A percentile compares a stretch with the other conserved stretches of the same genome.
These are phyloP conservation scores for Myotisia sp. DNA, from an alignment of 2,329 filamentous ascomycete species.

Conservation along the genomic window DNA sequence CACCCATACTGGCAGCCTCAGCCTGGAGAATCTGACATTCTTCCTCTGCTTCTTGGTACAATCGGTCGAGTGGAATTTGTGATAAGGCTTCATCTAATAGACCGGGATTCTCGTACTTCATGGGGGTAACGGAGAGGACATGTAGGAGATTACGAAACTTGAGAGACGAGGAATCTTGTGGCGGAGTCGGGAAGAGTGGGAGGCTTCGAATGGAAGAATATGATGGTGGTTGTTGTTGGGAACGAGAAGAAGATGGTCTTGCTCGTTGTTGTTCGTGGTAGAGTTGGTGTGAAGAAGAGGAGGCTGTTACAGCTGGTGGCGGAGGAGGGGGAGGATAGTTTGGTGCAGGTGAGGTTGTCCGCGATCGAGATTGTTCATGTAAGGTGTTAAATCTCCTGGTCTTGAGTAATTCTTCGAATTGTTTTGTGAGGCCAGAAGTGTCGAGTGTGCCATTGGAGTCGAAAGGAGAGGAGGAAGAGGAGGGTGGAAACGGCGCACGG, in stretches of 20 bases:
- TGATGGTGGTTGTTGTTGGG: conserved; percentile 36
- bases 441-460: conserved; percentile 39
- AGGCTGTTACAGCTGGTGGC: conserved; percentile 15
- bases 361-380: conserved; percentile 47
- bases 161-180: conserved; percentile 54
- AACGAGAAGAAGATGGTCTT: conserved; percentile 23
- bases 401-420: conserved; percentile 76
- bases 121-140: conserved; percentile 73
- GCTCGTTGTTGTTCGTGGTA: too few relatives aligned
- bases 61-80: conserved; percentile 72
- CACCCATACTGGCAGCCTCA: conserved; percentile 73
- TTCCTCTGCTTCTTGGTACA: conserved; percentile 89
- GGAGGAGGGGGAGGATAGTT: neutral
- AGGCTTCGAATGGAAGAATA: conserved; percentile 50
- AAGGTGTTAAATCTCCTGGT: conserved; percentile 79
- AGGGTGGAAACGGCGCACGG: conserved; percentile 2
- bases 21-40: conserved; percentile 78
- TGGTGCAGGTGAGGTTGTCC: conserved; percentile 42
- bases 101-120: conserved; percentile 92
- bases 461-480: conserved; percentile 1
- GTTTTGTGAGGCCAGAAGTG: conserved; percentile 63
- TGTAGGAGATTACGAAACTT: conserved; percentile 73
- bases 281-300: conserved; percentile 9
- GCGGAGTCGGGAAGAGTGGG: conserved; percentile 60
- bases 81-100: conserved; percentile 82